These are phyloP conservation scores for Penicillium tannophilum DNA, from an alignment of 495 filamentous ascomycete species.

Conservation along the genomic window DNA sequence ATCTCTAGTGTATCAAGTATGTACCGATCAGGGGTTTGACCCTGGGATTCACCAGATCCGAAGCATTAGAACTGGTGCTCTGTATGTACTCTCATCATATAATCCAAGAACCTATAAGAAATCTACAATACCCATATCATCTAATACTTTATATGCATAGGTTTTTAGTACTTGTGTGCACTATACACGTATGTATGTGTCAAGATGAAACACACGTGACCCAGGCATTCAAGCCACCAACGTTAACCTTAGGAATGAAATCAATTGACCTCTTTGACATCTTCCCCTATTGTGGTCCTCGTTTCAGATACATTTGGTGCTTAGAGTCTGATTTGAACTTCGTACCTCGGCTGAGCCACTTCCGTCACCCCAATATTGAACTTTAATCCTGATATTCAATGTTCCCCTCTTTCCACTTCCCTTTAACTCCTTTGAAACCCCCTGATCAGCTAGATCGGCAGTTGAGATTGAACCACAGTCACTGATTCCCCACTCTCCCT, in stretches of 20 bases:
- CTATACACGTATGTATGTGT: neutral
- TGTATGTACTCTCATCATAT: no score
- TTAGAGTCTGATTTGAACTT: neutral
- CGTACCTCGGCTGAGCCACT: neutral
- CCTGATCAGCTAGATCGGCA: conserved; percentile 7
- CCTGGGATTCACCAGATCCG: neutral
- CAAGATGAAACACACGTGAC: neutral
- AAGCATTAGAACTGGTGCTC: neutral
- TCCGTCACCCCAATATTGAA: neutral
- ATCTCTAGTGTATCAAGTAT: neutral
- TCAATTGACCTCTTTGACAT: no score
- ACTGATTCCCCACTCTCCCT: conserved; percentile 6
- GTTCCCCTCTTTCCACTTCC: neutral
- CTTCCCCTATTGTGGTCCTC: neutral
- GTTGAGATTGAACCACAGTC: neutral
- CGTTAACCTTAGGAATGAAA: no score
- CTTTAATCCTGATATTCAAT: neutral
- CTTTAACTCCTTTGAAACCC: neutral
- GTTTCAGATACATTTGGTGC: neutral
- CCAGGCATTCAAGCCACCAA: neutral
- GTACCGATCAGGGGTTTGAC: neutral
- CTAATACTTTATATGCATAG: no score
- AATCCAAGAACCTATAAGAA: no score
- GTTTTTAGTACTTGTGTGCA: no score
- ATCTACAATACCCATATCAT: no score